Base-by-base conservation (phyloP, 176 grass and related monocot species). In the Rhynchospora tenuis region DNA sequence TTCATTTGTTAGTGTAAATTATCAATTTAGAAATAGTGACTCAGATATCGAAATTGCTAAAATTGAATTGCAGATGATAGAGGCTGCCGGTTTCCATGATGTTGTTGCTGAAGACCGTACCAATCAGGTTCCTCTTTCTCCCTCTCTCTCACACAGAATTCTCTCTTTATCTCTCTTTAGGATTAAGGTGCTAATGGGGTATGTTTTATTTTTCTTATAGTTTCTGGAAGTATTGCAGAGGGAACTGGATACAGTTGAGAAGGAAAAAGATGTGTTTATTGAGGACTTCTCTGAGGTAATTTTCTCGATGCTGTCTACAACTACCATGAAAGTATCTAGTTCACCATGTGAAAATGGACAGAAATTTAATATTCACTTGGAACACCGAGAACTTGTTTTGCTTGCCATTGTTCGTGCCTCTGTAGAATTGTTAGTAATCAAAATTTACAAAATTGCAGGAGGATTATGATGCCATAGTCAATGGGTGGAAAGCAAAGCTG, bases 401-500 rank as follows among this genome's bases (percentile, higher is more conserved):
- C 45, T 57, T 14, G 54, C 67, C 14, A 24, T 38, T 76, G 38
- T 48, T 76, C 4, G 24, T 68, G 45, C 24, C 31, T 26, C 26
- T 62, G 9, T 48, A 85, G 86, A 57, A 84, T 51, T 62, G 14
- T 63, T 80, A 22, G 17, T 71, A 8, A 54, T 13, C 7, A 7
- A 76, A 52, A 6, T 52, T 28, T 56, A 73, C 45, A 66, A 76
- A 64, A 73, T 48, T 86, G n/a, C 86, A 99, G 97, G 88, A 92
- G 84, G 91, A 99, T 83, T 96, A 96, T 13, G 86, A 93, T 17
- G 93, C 87, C 5, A 95, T 99, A 67, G 91, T 95, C 62, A 90
- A 90, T n/a, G 96, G 96, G 22, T 99, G 96, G 96, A 95, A 93
- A 4, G 85, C 96, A 48, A 99, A 99, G 66, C 91, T 93, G 85